Evolutionary conservation across 2,329 filamentous ascomycete species (phyloP), one percentile per base, ranked within the genome.

Genomic region (Colletotrichum australisinense): DNA sequence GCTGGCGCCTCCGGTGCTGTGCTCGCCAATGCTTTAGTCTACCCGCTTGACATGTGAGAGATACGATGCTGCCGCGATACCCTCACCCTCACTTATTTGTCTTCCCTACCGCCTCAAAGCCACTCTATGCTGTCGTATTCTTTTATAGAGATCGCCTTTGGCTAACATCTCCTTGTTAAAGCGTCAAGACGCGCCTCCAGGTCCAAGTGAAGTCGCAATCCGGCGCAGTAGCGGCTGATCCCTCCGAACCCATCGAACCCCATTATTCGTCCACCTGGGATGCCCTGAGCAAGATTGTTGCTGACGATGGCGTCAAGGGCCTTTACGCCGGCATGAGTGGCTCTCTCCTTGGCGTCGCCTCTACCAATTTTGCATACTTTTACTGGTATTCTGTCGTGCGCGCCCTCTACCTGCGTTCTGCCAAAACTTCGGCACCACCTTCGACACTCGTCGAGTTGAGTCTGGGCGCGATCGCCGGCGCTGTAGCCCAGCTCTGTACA

Each of bases 331-430:
- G 97, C 74, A 95, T 99, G 82, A 89, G 91, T 73, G 95, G 96
- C 63, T 92, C 95, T 5, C 87, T 99, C 22, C 86, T 98, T 64
- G 97, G 97, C 67, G 97, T 99, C 46, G 96, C 95, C 1, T 98
- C 95, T 30, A 98, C 96, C 65, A 99, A 99, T 84, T 99, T 99
- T 81, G 97, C 97, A 79, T 99, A 99, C 85, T 99, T 99, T 83
- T 99, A 99, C 86, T 98, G 96, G 95, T 98, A 98, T 83, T 96
- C 95, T 5, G 85, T 97, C 32, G 94, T 98, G 38, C 92, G 97
- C 75, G 91, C 91, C 19, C 83, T 98, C 24, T 98, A 98, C 82
- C 84, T 94, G 77, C 89, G 89, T 76, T 85, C 90, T 53, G 82
- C 88, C 74, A 89, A 89, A 76, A 81, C 81, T 19, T 77, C 81